Conservation (phyloP, 495 filamentous ascomycete genomes). For the Parathielavia appendiculata region DNA sequence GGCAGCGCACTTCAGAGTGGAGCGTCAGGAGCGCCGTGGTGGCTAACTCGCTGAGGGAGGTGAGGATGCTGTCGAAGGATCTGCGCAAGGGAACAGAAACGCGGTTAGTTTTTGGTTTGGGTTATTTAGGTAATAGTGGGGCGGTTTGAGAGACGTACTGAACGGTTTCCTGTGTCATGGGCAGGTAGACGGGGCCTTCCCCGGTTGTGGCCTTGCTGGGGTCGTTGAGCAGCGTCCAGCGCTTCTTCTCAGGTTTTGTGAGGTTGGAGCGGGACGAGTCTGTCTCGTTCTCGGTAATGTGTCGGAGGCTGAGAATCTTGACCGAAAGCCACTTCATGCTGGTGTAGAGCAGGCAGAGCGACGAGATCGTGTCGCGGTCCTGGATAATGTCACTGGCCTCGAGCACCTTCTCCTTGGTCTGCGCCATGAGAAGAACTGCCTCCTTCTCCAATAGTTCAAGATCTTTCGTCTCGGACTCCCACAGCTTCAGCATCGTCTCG, state of each 20-base stretch:
- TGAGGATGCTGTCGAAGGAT: slow-evolving; percentile 81
- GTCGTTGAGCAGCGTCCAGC: slow-evolving; percentile 78
- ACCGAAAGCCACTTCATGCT: slow-evolving; percentile 97
- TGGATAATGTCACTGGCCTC: slow-evolving; percentile 77
- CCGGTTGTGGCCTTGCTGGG: slow-evolving; percentile 43
- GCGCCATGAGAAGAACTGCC: slow-evolving; percentile 58
- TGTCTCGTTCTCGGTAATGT: slow-evolving; percentile 56
- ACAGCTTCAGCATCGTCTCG: slow-evolving; percentile 59
- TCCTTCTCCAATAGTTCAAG: slow-evolving; percentile 54
- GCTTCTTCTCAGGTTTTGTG: slow-evolving; percentile 51
- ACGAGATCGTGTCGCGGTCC: slow-evolving; percentile 77
- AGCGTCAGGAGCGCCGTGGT: slow-evolving; percentile 72
- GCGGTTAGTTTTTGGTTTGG: slow-evolving; percentile 20
- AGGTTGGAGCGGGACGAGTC: slow-evolving; percentile 47
- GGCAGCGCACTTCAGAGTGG: slow-evolving; percentile 80
- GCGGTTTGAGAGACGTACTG: slow-evolving; percentile 42
- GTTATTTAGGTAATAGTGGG: neutral
- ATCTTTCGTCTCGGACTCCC: slow-evolving; percentile 47
- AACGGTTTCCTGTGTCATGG: slow-evolving; percentile 82
- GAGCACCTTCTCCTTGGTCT: slow-evolving; percentile 58
- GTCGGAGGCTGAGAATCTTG: slow-evolving; percentile 68
- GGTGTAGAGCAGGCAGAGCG: slow-evolving; percentile 82
- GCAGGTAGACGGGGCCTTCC: slow-evolving; percentile 67
- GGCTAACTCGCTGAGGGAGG: slow-evolving; percentile 72
- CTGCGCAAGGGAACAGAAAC: slow-evolving; percentile 29